These are phyloP conservation scores for Rosa lucieae DNA, from an alignment of 306 rosid genomes.

Conservation along the genomic window DNA sequence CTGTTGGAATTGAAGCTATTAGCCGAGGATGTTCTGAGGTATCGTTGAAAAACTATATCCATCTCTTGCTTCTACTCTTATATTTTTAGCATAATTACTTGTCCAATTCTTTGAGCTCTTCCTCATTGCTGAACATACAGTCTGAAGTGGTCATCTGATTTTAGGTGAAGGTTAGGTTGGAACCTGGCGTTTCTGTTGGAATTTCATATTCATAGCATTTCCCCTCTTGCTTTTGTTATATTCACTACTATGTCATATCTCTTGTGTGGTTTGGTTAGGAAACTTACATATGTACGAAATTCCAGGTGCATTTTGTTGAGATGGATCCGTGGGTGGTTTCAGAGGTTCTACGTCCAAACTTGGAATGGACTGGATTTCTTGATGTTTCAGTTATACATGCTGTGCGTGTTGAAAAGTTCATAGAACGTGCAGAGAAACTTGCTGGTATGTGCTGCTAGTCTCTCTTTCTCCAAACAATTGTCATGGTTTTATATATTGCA, in stretches of 20 bases:
- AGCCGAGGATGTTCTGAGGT: conserved; percentile 97
- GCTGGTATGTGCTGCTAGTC: conserved; percentile 46
- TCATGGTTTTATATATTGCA: neutral
- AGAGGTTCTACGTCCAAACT: conserved; percentile 75
- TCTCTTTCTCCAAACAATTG: conserved; percentile 9
- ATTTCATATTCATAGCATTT: neutral
- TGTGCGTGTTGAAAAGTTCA: conserved; percentile 75
- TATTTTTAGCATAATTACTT: neutral
- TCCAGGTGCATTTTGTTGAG: conserved; percentile 92
- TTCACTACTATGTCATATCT: neutral
- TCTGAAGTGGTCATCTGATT: neutral
- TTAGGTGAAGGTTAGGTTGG: conserved; percentile 1
- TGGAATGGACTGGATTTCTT: conserved; percentile 82
- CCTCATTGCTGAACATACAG: neutral
- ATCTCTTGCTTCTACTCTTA: neutral
- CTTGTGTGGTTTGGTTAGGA: neutral
- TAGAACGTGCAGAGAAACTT: conserved; percentile 72
- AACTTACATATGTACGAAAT: conserved; percentile 10
- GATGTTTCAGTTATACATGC: conserved; percentile 79
- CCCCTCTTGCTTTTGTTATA: neutral
- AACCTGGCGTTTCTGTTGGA: neutral
- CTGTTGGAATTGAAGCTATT: conserved; percentile 97
- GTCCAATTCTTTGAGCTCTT: neutral
- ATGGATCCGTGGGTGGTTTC: conserved; percentile 99
- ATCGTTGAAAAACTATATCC: conserved; percentile 2